Evolutionary conservation across 768 basidiomycete species (phyloP), one percentile per base, ranked within the genome.

Genomic region (Russula foetens): DNA sequence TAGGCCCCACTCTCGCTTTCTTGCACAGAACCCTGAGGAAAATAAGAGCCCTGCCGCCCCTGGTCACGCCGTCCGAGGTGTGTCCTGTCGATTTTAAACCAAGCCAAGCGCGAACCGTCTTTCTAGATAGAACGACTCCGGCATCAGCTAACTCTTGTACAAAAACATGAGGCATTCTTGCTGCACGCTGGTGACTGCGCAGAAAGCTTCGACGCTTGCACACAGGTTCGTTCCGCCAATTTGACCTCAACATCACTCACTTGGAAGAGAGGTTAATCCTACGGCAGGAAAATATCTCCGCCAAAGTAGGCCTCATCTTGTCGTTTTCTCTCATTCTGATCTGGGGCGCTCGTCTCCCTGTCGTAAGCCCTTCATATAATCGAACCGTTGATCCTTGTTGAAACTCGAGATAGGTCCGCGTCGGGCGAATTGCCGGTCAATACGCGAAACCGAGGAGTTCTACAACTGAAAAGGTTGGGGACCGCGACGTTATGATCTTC

Each of bases 151-250:
- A 75, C 79, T 35, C 83, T 83, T 38, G 93, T 95, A 3, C 88
- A 97, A 66, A 79, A 79, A 21, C 90, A 92, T 63, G 84, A 95
- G 68, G 93, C 92, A 0, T 98, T 99, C 74, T 78, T 99, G 39
- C 80, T 99, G 2, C 97, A 99, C 63, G 97, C 97, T 0, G 97
- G 97, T 2, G 97, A 99, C 69, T 99, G 97, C 68, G 94, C 92
- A n/a, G 92, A 95, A 72, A 88, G 90, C 71, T 95, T 96, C 68
- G 88, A 90, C 67, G 92, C 91, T 0, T 94, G 92, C 70, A 92
- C 90, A 0, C 83, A 91, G 63, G 90, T 91, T 69, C 67, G 81
- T 76, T 41, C n/a, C 29, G 29, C 29, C 38, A 0, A 4, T 28
- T 24, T 35, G 15, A 52, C 35, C 44, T 7, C 44, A 56, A 15